These are phyloP conservation scores for Gymnopilus junonius DNA, from an alignment of 768 basidiomycete species.

Conservation along the genomic window DNA sequence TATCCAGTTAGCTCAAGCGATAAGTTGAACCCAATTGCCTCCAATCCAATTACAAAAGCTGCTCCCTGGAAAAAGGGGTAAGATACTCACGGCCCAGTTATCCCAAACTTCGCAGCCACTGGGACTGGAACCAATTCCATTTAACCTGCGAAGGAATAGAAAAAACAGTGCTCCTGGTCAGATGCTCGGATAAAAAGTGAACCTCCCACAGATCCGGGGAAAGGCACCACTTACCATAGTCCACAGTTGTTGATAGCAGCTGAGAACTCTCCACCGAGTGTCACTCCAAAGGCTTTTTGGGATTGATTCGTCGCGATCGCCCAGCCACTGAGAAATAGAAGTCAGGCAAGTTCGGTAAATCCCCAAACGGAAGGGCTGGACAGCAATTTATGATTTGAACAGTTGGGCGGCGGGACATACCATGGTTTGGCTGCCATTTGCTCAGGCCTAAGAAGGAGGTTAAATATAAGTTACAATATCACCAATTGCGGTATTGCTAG, in stretches of 20 bases:
- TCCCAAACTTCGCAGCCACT: constrained; percentile 45
- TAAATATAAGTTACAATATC: constrained; percentile 15
- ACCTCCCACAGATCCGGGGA: constrained; percentile 10
- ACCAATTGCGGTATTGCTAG: constrained; percentile 3
- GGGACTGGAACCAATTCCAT: constrained; percentile 45
- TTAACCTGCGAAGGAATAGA: constrained; percentile 39
- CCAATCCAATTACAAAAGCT: neutral
- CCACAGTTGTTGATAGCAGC: constrained; percentile 82
- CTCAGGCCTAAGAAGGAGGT: constrained; percentile 34
- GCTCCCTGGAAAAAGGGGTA: neutral
- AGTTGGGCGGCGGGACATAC: constrained; percentile 32
- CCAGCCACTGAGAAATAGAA: constrained; percentile 44
- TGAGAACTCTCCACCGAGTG: constrained; percentile 83
- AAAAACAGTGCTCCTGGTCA: constrained; percentile 15
- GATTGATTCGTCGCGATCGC: constrained; percentile 60
- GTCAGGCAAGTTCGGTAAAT: constrained; percentile 24
- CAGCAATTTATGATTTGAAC: constrained; percentile 18
- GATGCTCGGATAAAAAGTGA: constrained; percentile 12
- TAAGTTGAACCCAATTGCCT: constrained; percentile 4
- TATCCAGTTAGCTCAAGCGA: constrained; percentile 7
- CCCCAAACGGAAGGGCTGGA: constrained; percentile 19
- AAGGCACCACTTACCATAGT: constrained; percentile 46
- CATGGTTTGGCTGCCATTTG: constrained; percentile 47
- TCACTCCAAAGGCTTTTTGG: constrained; percentile 75
- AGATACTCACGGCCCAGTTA: constrained; percentile 44